Evolutionary conservation across 2,329 filamentous ascomycete species (phyloP).

Genomic region (Talaromyces sp.): DNA sequence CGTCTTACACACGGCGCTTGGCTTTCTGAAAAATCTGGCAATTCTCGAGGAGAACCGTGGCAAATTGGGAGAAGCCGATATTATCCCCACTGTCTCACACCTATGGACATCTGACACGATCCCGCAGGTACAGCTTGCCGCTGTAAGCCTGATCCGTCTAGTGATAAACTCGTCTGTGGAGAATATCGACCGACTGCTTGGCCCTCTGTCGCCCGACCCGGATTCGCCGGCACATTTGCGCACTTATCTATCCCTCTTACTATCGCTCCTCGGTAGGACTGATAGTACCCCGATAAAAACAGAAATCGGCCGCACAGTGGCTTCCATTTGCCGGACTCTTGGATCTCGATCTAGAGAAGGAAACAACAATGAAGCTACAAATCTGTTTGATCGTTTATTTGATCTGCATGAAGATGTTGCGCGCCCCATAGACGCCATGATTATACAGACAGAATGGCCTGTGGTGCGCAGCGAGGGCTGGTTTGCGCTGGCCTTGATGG

Average conservation of each 20-base stretch:
- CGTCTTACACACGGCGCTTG: slow-evolving; percentile 40
- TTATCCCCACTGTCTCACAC: slow-evolving; percentile 32
- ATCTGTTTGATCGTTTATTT: slow-evolving; percentile 29
- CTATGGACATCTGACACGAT: slow-evolving; percentile 38
- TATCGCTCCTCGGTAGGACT: slow-evolving; percentile 37
- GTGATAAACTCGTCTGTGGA: slow-evolving; percentile 30
- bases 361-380: slow-evolving; percentile 13
- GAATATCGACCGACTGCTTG: slow-evolving; percentile 34
- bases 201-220: slow-evolving; percentile 22
- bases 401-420: slow-evolving; percentile 30
- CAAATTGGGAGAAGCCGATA: slow-evolving; percentile 32
- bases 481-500: slow-evolving; percentile 45
- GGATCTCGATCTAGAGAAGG: slow-evolving; percentile 21
- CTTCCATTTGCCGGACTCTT: slow-evolving; percentile 39
- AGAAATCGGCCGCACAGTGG: slow-evolving; percentile 43
- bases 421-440: slow-evolving; percentile 38
- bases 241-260: slow-evolving; percentile 37
- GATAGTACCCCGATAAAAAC: slow-evolving; percentile 41
- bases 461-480: slow-evolving; percentile 45
- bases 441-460: slow-evolving; percentile 42
- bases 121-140: slow-evolving; percentile 41
- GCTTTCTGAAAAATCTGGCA: slow-evolving; percentile 45
- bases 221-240: slow-evolving; percentile 22
- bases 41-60: slow-evolving; percentile 38
- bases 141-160: slow-evolving; percentile 36